A percentile compares a stretch with the other conserved stretches of the same genome.
Evolutionary conservation across 2,329 filamentous ascomycete genomes (phyloP).

Genomic region (Aspergillus novofumigatus): DNA sequence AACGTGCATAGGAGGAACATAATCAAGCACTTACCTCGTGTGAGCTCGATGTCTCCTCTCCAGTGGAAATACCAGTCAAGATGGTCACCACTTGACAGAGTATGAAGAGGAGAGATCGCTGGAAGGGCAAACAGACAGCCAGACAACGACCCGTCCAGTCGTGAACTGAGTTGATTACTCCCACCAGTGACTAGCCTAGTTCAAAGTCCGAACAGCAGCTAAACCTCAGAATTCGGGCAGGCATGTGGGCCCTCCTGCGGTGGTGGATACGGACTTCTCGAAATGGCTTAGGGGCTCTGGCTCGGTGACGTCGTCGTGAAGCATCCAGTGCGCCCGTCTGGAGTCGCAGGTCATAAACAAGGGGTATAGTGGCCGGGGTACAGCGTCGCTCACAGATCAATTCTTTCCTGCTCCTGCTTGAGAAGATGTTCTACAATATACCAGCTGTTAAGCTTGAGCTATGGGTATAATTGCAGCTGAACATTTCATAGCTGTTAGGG

Average conservation of each 20-base stretch:
- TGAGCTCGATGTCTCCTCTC: neutral
- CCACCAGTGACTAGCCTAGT: neutral
- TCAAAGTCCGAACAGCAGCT: neutral
- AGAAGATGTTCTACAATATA: neutral
- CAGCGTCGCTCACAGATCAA: neutral
- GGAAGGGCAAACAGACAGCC: neutral
- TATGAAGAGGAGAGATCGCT: neutral
- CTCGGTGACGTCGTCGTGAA: constrained; percentile 31
- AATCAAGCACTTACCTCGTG: neutral
- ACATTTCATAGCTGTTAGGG: neutral
- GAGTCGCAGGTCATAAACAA: neutral
- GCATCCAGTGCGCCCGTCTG: constrained; percentile 8
- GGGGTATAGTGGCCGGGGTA: neutral
- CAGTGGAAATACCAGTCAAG: neutral
- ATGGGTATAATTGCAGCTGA: neutral
- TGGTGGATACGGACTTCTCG: constrained; percentile 16
- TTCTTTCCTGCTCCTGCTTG: neutral
- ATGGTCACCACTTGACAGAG: neutral
- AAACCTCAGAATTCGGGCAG: constrained; percentile 11
- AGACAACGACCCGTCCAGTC: neutral
- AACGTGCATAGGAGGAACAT: neutral
- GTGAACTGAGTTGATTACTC: neutral
- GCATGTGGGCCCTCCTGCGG: constrained; percentile 20
- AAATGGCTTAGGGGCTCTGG: constrained; percentile 14
- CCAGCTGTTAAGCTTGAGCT: neutral